Base-by-base conservation (phyloP, 495 filamentous ascomycete species). In the Astrothelium macrocarpum region DNA sequence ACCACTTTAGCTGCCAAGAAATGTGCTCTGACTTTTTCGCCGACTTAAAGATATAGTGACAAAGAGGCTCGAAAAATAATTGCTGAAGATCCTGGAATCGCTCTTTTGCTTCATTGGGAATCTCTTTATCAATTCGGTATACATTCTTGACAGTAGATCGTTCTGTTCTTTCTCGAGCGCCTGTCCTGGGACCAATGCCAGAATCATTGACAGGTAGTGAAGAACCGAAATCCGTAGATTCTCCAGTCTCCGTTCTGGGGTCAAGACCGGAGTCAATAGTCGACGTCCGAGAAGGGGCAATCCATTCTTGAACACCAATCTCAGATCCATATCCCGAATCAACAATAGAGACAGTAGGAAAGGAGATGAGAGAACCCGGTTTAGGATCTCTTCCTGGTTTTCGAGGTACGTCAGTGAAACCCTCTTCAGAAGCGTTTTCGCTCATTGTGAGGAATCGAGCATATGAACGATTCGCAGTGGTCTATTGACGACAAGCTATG, bases 1-100 rank as follows among this genome's bases (percentile, higher is more conserved):
- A 25, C 49, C 49, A 56, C 25, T 56, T 56, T 12, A 56, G 49
- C 25, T 56, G 49, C 49, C 49, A 56, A 29, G 49, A 56, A 5
- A 56, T 29, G 25, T 29, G 49, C 25, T 56, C 25, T 10, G 20
- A 12, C 49, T 29, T 29, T 20, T 56, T 56, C 25, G 49, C 49
- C 29, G 49, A 56, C 49, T 56, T 56, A 25, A 56, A 56, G 25
- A 16, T 25, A 56, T 56, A 29, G 25, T 56, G 9, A 25, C 20
- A 56, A 29, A 56, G 49, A 5, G 49, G 49, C 5, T 56, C 16
- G 25, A 29, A 26, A 16, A 56, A 56, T 16, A 56, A 29, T 9
- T 56, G 23, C 25, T 20, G 20, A 56, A 56, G 49, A 29, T 56
- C 49, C 25, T 28, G 49, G 25, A 56, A 56, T 56, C 49, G 49